Percentiles rank a stretch among this genome's conserved stretches.
These are phyloP conservation scores for Backusella tuberculispora DNA, from an alignment of 192 early-diverging fungal genomes.

Conservation along the genomic window DNA sequence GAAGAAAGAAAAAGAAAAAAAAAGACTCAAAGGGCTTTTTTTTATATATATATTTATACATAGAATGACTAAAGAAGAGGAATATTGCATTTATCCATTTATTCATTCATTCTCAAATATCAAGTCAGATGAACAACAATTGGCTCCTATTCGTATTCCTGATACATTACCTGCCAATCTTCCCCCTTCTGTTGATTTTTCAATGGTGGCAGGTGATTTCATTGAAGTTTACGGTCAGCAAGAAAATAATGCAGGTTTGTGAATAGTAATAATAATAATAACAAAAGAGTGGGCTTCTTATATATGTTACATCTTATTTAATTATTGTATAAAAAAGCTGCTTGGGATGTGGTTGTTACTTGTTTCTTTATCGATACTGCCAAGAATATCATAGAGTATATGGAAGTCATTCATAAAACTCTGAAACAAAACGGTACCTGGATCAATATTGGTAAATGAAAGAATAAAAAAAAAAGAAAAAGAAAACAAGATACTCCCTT, in stretches of 20 bases:
- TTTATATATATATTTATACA: too few relatives aligned
- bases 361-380: constrained; percentile 99
- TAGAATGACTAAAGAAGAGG: constrained; percentile 53
- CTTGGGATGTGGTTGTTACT: constrained; percentile 90
- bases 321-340: too few relatives aligned
- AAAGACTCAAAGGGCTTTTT: not conserved
- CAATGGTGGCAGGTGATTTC: constrained; percentile 98
- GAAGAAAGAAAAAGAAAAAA: not conserved
- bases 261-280: too few relatives aligned
- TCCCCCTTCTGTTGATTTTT: constrained; percentile 77
- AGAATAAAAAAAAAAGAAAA: too few relatives aligned
- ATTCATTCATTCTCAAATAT: constrained; percentile 92
- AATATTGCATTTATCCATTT: constrained; percentile 87
- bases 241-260: constrained; percentile 52
- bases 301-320: too few relatives aligned
- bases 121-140: constrained; percentile 56
- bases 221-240: constrained; percentile 80
- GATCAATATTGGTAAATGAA: constrained; percentile 74
- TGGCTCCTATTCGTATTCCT: constrained; percentile 75
- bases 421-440: constrained; percentile 81
- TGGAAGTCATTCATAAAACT: constrained; percentile 78
- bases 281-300: too few relatives aligned
- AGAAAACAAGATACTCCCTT: too few relatives aligned
- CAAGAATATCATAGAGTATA: constrained; percentile 87
- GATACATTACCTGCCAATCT: constrained; percentile 79